phyloP scores from a whole-genome alignment of 768 basidiomycete genomes.

The Suillus alpinus region DNA sequence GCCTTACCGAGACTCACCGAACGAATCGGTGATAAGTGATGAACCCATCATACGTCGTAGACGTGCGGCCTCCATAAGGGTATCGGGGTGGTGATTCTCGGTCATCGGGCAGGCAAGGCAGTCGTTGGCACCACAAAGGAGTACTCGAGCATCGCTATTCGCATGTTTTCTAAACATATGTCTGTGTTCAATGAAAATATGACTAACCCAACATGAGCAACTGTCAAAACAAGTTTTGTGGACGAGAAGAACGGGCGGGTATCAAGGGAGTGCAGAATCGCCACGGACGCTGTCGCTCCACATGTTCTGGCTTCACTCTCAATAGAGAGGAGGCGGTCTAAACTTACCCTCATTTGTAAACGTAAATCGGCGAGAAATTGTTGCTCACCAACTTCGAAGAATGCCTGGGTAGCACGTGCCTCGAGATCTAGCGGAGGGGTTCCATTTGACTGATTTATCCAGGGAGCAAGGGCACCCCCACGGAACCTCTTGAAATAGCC shows the following conservation, averaged over 20 bases:
- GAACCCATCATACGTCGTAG: conserved; percentile 89
- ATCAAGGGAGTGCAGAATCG: conserved; percentile 88
- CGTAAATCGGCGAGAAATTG: not conserved
- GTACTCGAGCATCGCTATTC: conserved; percentile 80
- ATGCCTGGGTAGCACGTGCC: conserved; percentile 82
- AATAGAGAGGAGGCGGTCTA: conserved; percentile 70
- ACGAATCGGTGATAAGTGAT: conserved; percentile 88
- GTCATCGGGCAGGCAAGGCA: conserved; percentile 85
- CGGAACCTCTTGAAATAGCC: conserved; percentile 90
- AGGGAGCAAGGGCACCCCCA: conserved; percentile 75
- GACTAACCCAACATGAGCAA: conserved; percentile 88
- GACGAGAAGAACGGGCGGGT: conserved; percentile 82
- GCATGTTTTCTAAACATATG: not conserved
- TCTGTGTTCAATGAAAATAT: not conserved
- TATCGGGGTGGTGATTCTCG: conserved; percentile 94
- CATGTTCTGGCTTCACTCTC: conserved; percentile 69
- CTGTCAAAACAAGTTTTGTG: conserved; percentile 69
- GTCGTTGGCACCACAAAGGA: conserved; percentile 71
- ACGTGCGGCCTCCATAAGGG: conserved; percentile 79
- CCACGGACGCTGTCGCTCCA: conserved; percentile 91
- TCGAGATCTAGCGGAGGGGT: conserved; percentile 63
- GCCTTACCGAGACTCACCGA: conserved; percentile 81
- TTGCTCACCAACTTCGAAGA: conserved; percentile 65
- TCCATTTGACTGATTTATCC: conserved; percentile 40
- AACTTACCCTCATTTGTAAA: conserved; percentile 8